These are phyloP conservation scores for Aspergillus hancockii DNA, from an alignment of 495 filamentous ascomycete genomes.

Conservation along the genomic window DNA sequence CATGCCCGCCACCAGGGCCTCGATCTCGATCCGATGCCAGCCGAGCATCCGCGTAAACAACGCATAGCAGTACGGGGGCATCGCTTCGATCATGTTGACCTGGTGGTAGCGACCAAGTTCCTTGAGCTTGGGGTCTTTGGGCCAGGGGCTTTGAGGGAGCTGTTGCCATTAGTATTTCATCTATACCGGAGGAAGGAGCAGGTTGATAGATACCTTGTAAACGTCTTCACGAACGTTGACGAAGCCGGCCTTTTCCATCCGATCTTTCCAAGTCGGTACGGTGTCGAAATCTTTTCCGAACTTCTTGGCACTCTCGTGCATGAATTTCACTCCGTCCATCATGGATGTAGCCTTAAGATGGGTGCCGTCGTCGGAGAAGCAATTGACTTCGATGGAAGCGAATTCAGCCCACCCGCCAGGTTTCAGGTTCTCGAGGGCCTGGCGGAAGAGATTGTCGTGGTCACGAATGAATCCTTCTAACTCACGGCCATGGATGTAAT, in stretches of 20 bases:
- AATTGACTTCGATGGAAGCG: slow-evolving; percentile 52
- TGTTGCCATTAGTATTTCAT: slow-evolving; percentile 5
- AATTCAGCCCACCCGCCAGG: slow-evolving; percentile 65
- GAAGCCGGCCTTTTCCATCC: slow-evolving; percentile 56
- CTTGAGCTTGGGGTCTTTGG: slow-evolving; percentile 54
- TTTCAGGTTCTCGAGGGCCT: slow-evolving; percentile 49
- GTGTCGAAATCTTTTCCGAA: slow-evolving; percentile 43
- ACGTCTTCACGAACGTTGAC: slow-evolving; percentile 50
- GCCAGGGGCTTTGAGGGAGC: slow-evolving; percentile 51
- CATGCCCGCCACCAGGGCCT: slow-evolving; percentile 53
- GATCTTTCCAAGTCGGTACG: slow-evolving; percentile 41
- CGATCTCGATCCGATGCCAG: slow-evolving; percentile 52
- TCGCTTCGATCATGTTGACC: slow-evolving; percentile 48
- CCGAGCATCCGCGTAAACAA: slow-evolving; percentile 58
- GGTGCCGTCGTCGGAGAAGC: slow-evolving; percentile 55
- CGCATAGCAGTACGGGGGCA: slow-evolving; percentile 51
- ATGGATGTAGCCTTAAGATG: slow-evolving; percentile 40
- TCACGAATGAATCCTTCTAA: slow-evolving; percentile 59
- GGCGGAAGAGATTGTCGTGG: slow-evolving; percentile 54
- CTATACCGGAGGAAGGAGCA: background rate
- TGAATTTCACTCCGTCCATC: slow-evolving; percentile 32
- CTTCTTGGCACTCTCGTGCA: slow-evolving; percentile 28
- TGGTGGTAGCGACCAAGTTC: slow-evolving; percentile 49
- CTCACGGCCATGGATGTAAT: slow-evolving; percentile 64
- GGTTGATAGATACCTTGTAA: slow-evolving; percentile 35